These are phyloP conservation scores for Entoloma clypeatum DNA, from an alignment of 1,284 basidiomycete species.

Conservation along the genomic window DNA sequence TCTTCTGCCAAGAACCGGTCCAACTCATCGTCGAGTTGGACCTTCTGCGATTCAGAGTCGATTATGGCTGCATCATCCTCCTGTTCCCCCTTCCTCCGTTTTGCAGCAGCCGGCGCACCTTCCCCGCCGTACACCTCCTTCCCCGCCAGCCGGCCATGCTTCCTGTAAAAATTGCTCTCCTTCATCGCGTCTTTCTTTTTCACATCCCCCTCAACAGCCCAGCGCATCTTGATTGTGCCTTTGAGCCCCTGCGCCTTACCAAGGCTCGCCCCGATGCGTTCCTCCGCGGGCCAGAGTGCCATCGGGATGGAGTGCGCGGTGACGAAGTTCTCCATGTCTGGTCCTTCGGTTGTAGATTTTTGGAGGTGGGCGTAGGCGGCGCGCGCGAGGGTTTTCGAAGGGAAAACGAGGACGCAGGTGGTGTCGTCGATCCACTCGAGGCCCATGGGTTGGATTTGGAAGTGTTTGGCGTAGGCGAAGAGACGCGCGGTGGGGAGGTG, in stretches of 20 bases:
- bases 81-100: conserved; percentile 33
- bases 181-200: conserved; percentile 69
- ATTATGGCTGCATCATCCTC: conserved; percentile 28
- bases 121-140: conserved; percentile 45
- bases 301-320: conserved; percentile 66
- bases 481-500: conserved; percentile 65
- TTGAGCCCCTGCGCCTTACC: conserved; percentile 61
- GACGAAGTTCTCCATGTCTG: conserved; percentile 53
- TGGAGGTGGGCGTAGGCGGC: conserved; percentile 47
- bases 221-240: conserved; percentile 63
- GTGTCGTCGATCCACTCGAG: conserved; percentile 79
- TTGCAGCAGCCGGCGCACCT: conserved; percentile 28
- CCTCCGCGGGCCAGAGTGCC: conserved; percentile 72
- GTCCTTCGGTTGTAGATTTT: conserved; percentile 46
- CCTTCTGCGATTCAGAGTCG: conserved; percentile 27
- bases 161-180: conserved; percentile 71
- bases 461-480: conserved; percentile 75
- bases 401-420: conserved; percentile 73
- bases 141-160: conserved; percentile 62
- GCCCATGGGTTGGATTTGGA: conserved; percentile 62
- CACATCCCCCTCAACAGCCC: conserved; percentile 63
- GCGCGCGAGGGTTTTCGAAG: conserved; percentile 48
- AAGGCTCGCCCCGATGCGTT: conserved; percentile 64
- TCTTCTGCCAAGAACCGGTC: conserved; percentile 58
- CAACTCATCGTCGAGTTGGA: conserved; percentile 54